phyloP scores from a whole-genome alignment of 2,329 filamentous ascomycete species.

The Cordyceps cicadae region DNA sequence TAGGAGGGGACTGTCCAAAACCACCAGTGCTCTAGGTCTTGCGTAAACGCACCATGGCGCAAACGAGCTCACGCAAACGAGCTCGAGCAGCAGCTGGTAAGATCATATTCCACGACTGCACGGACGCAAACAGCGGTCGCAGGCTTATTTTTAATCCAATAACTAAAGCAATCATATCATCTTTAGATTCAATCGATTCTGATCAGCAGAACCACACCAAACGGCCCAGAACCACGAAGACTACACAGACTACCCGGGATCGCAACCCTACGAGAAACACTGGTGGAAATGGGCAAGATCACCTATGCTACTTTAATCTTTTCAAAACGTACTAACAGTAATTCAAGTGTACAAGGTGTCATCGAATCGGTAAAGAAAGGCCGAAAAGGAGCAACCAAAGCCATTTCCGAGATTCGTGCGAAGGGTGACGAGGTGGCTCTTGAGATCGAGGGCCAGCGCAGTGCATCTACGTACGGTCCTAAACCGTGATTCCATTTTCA shows the following conservation, averaged over 20 bases:
- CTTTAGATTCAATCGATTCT: background rate
- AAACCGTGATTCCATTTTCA: no score
- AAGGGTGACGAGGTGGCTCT: background rate
- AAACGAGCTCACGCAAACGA: slow-evolving; percentile 9
- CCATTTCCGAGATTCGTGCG: background rate
- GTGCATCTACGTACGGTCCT: background rate
- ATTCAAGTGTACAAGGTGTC: background rate
- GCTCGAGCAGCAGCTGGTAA: slow-evolving; percentile 1
- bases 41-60: background rate
- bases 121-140: no score
- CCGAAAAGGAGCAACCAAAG: background rate
- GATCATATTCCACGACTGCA: background rate
- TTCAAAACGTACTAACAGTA: background rate
- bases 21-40: background rate
- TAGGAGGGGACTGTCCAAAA: no score
- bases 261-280: no score
- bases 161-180: background rate
- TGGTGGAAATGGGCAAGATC: background rate
- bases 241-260: background rate
- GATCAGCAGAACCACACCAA: background rate
- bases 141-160: background rate
- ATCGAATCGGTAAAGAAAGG: background rate
- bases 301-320: background rate
- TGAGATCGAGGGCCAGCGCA: background rate
- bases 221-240: background rate